Base-by-base conservation (phyloP, 139 green algal species). In the Cymbomonas tetramitiformis region DNA sequence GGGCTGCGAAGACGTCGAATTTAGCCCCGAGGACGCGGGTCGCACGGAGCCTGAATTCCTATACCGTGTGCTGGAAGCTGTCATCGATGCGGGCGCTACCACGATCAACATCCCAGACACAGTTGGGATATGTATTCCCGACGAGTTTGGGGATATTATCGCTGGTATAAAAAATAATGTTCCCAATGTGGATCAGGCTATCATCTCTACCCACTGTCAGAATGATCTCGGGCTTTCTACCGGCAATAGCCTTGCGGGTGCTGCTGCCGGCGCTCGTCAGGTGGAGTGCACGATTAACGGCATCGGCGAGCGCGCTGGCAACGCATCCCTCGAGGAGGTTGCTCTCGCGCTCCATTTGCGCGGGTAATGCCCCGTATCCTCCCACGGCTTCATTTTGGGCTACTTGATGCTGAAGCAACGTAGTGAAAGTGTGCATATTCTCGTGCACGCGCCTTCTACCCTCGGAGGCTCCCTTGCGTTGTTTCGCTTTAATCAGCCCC, bases 251-350 rank as follows among this genome's bases (percentile, higher is more conserved):
- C 79, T 98, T 19, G 83, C 84, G 10, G 61, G 65, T 40, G 30
- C 58, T 29, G 23, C 46, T 8, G 51, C 46, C 34, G 82, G 79
- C 28, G 81, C 83, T 24, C 59, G 83, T 0, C 86, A 93, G 74
- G 76, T 97, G 18, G 91, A 98, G 80, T 94, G 85, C 69, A 98
- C 91, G 19, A 95, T 98, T 73, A 98, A 98, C 68, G 91, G 91
- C 69, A 98, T 98, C 48, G 91, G 91, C 4, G 91, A 98, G 78
- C 73, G 91, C 0, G 91, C 91, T 21, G 91, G 91, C 29, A 98
- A 98, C 65, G 87, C 90, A 0, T 92, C 78, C 0, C 60, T 96
- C 64, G 91, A 98, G 68, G 91, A 98, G 76, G 70, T 96, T 1
- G 83, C 87, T 4, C 93, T 96, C 82, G 83, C 88, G 29, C 85